A percentile compares a stretch with the other conserved stretches of the same genome.
phyloP scores from a whole-genome alignment of 2,329 filamentous ascomycete genomes.

The Monilinia fructicola region DNA sequence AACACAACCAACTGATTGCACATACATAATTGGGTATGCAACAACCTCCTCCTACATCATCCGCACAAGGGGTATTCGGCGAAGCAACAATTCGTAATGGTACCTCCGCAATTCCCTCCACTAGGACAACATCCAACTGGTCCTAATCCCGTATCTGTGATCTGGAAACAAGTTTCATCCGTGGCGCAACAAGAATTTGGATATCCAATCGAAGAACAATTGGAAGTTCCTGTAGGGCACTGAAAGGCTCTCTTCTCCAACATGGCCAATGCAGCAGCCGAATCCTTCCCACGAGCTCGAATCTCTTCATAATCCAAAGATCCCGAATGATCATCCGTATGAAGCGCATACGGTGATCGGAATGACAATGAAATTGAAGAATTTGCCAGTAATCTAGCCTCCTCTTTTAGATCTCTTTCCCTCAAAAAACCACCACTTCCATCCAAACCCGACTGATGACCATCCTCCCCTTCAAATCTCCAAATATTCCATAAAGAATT shows the following conservation, averaged over 20 bases:
- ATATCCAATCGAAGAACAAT: slow-evolving; percentile 62
- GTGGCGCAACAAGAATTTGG: slow-evolving; percentile 71
- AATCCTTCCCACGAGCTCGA: slow-evolving; percentile 26
- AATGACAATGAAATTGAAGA: slow-evolving; percentile 40
- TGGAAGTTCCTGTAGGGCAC: slow-evolving; percentile 65
- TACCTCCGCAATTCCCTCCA: slow-evolving; percentile 62
- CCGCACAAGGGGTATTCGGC: slow-evolving; percentile 64
- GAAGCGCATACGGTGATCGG: slow-evolving; percentile 53
- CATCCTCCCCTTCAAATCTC: slow-evolving; percentile 38
- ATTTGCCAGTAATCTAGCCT: slow-evolving; percentile 33
- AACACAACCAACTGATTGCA: slow-evolving; percentile 65
- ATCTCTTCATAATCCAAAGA: slow-evolving; percentile 24
- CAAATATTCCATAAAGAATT: slow-evolving; percentile 71
- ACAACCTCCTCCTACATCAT: slow-evolving; percentile 68
- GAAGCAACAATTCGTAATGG: slow-evolving; percentile 60
- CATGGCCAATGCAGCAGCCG: slow-evolving; percentile 46
- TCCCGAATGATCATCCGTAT: slow-evolving; percentile 41
- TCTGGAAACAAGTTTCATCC: slow-evolving; percentile 64
- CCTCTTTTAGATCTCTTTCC: slow-evolving; percentile 32
- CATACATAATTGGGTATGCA: slow-evolving; percentile 73
- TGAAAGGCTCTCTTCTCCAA: slow-evolving; percentile 59
- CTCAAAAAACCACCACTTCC: slow-evolving; percentile 18
- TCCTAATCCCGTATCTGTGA: slow-evolving; percentile 62
- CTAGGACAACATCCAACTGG: slow-evolving; percentile 73
- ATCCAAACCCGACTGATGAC: slow-evolving; percentile 24